phyloP scores from a whole-genome alignment of 2,329 filamentous ascomycete species.

The Samsoniella hepiali region DNA sequence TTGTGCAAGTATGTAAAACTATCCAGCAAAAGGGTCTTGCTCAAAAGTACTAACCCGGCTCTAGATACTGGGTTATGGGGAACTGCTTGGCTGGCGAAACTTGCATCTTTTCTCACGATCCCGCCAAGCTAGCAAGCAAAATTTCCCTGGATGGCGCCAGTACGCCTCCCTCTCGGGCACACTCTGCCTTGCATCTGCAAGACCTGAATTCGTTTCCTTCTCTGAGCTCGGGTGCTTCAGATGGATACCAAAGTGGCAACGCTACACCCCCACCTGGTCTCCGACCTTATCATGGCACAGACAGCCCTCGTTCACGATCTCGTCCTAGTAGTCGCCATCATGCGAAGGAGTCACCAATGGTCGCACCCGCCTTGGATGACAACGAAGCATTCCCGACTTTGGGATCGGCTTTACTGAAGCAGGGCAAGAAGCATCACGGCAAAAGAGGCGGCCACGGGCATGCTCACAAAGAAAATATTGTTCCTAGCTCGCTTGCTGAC shows the following conservation, averaged over 20 bases:
- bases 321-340: slow-evolving; percentile 78
- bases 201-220: slow-evolving; percentile 84
- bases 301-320: slow-evolving; percentile 70
- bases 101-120: slow-evolving; percentile 97
- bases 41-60: slow-evolving; percentile 10
- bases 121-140: slow-evolving; percentile 78
- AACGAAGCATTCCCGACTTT: slow-evolving; percentile 93
- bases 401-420: slow-evolving; percentile 70
- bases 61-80: slow-evolving; percentile 90
- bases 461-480: slow-evolving; percentile 62
- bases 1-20: slow-evolving; percentile 83
- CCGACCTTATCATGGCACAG: slow-evolving; percentile 57
- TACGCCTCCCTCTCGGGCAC: slow-evolving; percentile 60
- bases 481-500: slow-evolving; percentile 80
- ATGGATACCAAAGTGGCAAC: slow-evolving; percentile 47
- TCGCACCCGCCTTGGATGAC: slow-evolving; percentile 80
- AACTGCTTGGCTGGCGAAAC: slow-evolving; percentile 92
- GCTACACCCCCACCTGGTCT: slow-evolving; percentile 68
- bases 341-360: slow-evolving; percentile 56
- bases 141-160: slow-evolving; percentile 68
- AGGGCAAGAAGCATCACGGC: slow-evolving; percentile 86
- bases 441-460: slow-evolving; percentile 83
- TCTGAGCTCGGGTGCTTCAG: slow-evolving; percentile 58
- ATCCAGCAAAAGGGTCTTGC: too few species aligned
- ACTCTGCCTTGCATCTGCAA: slow-evolving; percentile 71